phyloP scores from a whole-genome alignment of 2,329 filamentous ascomycete genomes.

The Venturia effusa region DNA sequence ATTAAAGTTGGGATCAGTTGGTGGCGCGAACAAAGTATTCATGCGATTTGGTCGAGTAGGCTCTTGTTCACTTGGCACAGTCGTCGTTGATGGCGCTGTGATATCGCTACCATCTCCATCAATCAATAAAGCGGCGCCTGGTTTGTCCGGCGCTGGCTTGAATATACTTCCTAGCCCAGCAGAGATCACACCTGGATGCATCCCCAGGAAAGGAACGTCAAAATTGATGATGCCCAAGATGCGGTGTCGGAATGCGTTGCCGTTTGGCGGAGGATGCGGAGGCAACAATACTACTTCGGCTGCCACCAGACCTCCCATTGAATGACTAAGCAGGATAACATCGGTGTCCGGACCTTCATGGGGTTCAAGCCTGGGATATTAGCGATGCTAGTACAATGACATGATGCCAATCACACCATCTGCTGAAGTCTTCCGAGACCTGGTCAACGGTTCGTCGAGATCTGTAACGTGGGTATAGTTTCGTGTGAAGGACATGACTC shows the following conservation, averaged over 20 bases:
- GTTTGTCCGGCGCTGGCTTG: conserved; percentile 32
- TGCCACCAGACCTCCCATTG: conserved; percentile 76
- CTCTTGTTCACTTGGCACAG: conserved; percentile 1
- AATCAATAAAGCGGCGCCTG: background rate
- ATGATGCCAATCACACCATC: conserved; percentile 42
- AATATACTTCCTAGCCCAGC: conserved; percentile 75
- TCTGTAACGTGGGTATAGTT: conserved; percentile 73
- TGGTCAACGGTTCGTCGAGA: conserved; percentile 61
- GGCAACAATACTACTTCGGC: conserved; percentile 64
- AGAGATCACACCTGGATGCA: conserved; percentile 80
- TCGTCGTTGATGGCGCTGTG: conserved; percentile 12
- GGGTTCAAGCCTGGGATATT: conserved; percentile 49
- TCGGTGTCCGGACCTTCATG: conserved; percentile 67
- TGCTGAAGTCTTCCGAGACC: conserved; percentile 72
- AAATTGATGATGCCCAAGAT: conserved; percentile 74
- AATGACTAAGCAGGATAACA: conserved; percentile 74
- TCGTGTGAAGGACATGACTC: conserved; percentile 73
- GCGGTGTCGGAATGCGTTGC: conserved; percentile 51
- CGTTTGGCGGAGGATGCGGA: conserved; percentile 18
- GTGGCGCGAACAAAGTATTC: conserved; percentile 25
- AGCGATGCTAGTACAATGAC: conserved; percentile 12
- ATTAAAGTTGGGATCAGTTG: conserved; percentile 57
- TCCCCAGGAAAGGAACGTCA: conserved; percentile 77
- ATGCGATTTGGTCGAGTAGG: conserved; percentile 19
- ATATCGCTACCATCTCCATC: conserved; percentile 10